Conservation (phyloP, 495 filamentous ascomycete genomes). For the Aspergillus steynii region DNA sequence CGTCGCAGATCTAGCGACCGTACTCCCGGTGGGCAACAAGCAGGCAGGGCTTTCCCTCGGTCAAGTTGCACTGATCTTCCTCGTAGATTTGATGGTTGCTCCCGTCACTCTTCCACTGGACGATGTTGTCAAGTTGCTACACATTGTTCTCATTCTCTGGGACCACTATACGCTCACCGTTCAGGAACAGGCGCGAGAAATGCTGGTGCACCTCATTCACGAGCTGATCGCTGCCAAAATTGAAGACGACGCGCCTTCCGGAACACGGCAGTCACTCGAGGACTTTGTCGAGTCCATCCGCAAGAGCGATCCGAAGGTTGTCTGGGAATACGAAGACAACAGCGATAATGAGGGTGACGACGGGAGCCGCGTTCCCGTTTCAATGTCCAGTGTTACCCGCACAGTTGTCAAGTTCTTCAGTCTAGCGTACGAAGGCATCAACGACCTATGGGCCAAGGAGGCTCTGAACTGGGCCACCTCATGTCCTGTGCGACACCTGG, state of each 20-base stretch:
- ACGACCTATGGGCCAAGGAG: constrained; percentile 85
- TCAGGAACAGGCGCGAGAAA: constrained; percentile 93
- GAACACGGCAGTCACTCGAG: constrained; percentile 75
- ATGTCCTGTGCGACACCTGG: constrained; percentile 92
- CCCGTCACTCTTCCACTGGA: constrained; percentile 76
- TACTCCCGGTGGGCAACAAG: constrained; percentile 84
- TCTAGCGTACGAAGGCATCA: constrained; percentile 79
- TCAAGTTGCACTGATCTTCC: constrained; percentile 87
- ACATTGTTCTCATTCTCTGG: constrained; percentile 93
- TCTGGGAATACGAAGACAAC: constrained; percentile 94
- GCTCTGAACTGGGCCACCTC: constrained; percentile 94
- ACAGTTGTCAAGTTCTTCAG: constrained; percentile 84
- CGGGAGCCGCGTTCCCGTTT: constrained; percentile 76
- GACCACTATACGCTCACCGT: constrained; percentile 95
- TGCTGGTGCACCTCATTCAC: constrained; percentile 97
- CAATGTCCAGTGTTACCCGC: constrained; percentile 80
- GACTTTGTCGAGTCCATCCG: constrained; percentile 89
- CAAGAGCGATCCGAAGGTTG: constrained; percentile 76
- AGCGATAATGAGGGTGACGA: constrained; percentile 70
- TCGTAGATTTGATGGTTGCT: constrained; percentile 95
- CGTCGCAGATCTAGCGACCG: constrained; percentile 77
- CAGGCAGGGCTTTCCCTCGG: constrained; percentile 88
- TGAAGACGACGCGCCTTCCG: constrained; percentile 65
- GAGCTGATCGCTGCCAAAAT: constrained; percentile 91
- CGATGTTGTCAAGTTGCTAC: constrained; percentile 79